Conservation (phyloP, 1,139 yeast genomes). For the Scheffersomyces segobiensis region DNA sequence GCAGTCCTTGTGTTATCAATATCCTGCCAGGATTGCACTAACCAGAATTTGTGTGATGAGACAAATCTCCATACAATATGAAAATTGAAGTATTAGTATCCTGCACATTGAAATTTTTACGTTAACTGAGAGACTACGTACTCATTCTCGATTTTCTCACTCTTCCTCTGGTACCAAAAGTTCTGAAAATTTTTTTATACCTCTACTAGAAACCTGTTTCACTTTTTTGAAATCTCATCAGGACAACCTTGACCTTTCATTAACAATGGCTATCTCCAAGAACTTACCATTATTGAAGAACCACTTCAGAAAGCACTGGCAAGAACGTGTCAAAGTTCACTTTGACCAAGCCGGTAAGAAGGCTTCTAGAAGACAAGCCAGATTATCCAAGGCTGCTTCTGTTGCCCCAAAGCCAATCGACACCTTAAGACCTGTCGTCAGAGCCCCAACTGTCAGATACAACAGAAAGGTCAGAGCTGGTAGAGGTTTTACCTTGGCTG, state of each 20-base stretch:
- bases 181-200: background rate
- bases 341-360: conserved; percentile 99
- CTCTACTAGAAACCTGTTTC: background rate
- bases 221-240: conserved; percentile 3
- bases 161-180: background rate
- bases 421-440: conserved; percentile 93
- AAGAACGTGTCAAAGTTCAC: conserved; percentile 98
- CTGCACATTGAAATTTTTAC: background rate
- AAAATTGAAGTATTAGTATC: background rate
- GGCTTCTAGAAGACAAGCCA: conserved; percentile 92
- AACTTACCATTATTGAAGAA: conserved; percentile 95
- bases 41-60: background rate
- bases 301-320: conserved; percentile 99
- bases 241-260: conserved; percentile 8
- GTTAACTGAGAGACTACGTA: background rate
- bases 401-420: conserved; percentile 98
- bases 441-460: conserved; percentile 98
- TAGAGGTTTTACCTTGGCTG: conserved; percentile 98
- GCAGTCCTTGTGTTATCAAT: background rate
- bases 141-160: background rate
- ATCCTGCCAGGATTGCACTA: background rate
- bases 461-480: conserved; percentile 99
- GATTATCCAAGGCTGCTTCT: conserved; percentile 92
- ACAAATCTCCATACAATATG: background rate
- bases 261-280: conserved; percentile 86